Conservation (phyloP, 2,329 filamentous ascomycete species). For the Microdochium trichocladiopsis region DNA sequence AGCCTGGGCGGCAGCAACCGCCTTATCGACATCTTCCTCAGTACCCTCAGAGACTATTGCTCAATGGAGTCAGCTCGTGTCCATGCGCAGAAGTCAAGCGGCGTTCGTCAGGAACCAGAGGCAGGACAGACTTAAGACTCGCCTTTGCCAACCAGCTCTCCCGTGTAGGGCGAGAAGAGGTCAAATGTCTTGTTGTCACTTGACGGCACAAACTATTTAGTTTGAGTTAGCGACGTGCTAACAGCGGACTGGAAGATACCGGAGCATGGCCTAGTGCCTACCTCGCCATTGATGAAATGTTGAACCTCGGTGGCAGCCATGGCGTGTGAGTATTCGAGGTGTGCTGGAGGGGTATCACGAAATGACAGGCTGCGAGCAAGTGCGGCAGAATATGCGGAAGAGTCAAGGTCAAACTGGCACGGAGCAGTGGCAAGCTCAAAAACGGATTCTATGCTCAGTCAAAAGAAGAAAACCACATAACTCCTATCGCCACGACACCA, state of each 20-base stretch:
- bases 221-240: not conserved
- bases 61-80: too few relatives aligned
- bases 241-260: not conserved
- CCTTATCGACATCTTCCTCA: slow-evolving; percentile 13
- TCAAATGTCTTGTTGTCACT: slow-evolving; percentile 1
- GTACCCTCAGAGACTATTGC: slow-evolving; percentile 1
- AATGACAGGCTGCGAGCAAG: too few relatives aligned
- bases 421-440: too few relatives aligned
- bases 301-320: not conserved
- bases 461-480: too few relatives aligned
- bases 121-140: not conserved
- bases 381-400: too few relatives aligned
- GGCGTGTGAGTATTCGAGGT: too few relatives aligned
- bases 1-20: slow-evolving; percentile 13
- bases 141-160: not conserved
- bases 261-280: too few relatives aligned
- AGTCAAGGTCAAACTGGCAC: too few relatives aligned
- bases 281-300: not conserved
- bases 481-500: too few relatives aligned
- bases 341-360: not conserved
- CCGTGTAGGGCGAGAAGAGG: not conserved
- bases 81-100: too few relatives aligned
- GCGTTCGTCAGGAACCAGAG: too few relatives aligned
- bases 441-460: too few relatives aligned
- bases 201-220: not conserved